Conservation (phyloP, 176 grass and related monocot species). For the Musa schizocarpa region DNA sequence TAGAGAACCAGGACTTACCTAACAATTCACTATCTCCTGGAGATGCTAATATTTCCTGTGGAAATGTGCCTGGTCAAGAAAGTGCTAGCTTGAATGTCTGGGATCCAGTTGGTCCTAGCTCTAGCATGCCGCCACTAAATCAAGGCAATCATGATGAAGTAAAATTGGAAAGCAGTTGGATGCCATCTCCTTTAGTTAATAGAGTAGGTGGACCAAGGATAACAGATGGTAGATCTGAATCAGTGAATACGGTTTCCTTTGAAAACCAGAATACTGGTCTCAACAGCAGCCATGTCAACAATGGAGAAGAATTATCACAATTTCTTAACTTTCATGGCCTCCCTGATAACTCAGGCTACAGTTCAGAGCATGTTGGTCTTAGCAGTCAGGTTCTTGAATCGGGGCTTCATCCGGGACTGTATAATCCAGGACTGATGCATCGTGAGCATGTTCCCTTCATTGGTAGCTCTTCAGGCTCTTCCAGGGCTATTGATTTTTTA, state of each 20-base stretch:
- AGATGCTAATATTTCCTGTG: neutral
- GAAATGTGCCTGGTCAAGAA: slow-evolving; percentile 8
- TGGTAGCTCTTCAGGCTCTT: slow-evolving; percentile 8
- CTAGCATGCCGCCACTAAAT: slow-evolving; percentile 3
- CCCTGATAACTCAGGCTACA: neutral
- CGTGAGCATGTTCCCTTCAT: neutral
- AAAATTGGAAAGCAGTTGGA: neutral
- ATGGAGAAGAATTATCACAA: slow-evolving; percentile 9
- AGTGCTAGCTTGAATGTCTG: slow-evolving; percentile 11
- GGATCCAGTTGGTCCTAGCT: slow-evolving; percentile 4
- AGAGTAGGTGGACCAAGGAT: slow-evolving; percentile 15
- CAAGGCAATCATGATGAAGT: neutral
- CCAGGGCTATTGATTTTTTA: slow-evolving; percentile 8
- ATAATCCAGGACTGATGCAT: neutral
- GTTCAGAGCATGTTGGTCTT: slow-evolving; percentile 1
- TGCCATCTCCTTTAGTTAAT: neutral
- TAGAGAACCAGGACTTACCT: slow-evolving; percentile 6
- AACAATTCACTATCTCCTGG: neutral
- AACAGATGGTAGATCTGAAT: neutral
- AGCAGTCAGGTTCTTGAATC: neutral
- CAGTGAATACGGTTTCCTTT: neutral
- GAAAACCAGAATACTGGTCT: slow-evolving; percentile 15
- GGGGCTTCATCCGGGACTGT: neutral
- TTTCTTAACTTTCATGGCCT: neutral
- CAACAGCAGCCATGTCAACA: slow-evolving; percentile 6